Evolutionary conservation across 139 green algal species (phyloP).

Genomic region (Marvania coccoides): DNA sequence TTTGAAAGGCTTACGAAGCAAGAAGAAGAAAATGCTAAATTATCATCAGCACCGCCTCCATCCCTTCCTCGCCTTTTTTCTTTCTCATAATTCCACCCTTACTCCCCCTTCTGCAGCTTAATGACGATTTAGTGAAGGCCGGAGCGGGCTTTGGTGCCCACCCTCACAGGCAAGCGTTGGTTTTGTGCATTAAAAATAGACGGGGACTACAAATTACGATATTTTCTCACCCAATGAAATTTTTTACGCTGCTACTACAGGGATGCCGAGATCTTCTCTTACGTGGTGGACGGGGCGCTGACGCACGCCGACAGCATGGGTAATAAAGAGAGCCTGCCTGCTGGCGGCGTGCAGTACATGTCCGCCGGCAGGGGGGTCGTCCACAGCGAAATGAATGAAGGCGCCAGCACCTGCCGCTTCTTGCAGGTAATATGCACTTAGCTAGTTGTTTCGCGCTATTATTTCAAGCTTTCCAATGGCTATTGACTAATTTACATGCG

Average conservation of each 20-base stretch:
- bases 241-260: background rate
- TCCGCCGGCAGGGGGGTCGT: conserved; percentile 55
- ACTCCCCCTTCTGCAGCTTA: too few species aligned
- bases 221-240: background rate
- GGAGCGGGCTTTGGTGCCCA: conserved; percentile 51
- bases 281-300: conserved; percentile 56
- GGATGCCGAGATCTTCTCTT: conserved; percentile 72
- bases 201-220: background rate
- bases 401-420: conserved; percentile 51
- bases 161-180: too few species aligned
- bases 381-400: conserved; percentile 77
- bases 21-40: too few species aligned
- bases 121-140: conserved; percentile 71
- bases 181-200: too few species aligned
- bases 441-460: too few species aligned
- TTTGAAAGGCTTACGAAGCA: too few species aligned
- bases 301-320: conserved; percentile 65
- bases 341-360: conserved; percentile 70
- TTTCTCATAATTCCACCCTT: too few species aligned
- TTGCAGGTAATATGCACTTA: conserved; percentile 47
- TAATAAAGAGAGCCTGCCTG: conserved; percentile 27
- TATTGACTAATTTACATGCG: too few species aligned
- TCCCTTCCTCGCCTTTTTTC: too few species aligned
- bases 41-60: too few species aligned
- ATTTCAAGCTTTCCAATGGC: too few species aligned